Evolutionary conservation across 106 monocot genomes (phyloP).

Genomic region (Allium sativum): DNA sequence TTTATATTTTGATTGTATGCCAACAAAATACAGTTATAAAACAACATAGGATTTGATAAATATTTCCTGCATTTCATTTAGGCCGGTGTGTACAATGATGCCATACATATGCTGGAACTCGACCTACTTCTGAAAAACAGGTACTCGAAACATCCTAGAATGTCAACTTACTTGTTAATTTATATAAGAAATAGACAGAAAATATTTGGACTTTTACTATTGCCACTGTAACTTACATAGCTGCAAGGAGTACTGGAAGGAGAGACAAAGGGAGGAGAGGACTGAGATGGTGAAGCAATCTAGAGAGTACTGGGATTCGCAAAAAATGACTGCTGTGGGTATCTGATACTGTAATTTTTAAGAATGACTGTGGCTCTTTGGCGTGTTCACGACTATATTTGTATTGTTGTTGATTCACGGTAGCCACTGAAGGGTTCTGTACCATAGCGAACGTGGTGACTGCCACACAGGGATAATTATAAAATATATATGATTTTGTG

Average conservation of each 20-base stretch:
- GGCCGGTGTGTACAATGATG: conserved; percentile 37
- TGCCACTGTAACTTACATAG: neutral
- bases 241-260: conserved; percentile 53
- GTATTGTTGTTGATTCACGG: too few species aligned
- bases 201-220: neutral
- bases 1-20: too few species aligned
- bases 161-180: neutral
- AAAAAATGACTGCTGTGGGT: conserved; percentile 37
- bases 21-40: neutral
- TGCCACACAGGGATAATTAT: too few species aligned
- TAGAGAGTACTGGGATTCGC: conserved; percentile 54
- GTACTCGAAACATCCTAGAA: conserved; percentile 9
- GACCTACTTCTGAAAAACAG: conserved; percentile 56
- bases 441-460: too few species aligned
- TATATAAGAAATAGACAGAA: neutral
- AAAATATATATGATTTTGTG: too few species aligned
- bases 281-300: conserved; percentile 56
- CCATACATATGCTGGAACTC: conserved; percentile 56
- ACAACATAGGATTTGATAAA: neutral
- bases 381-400: too few species aligned
- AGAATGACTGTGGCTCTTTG: too few species aligned
- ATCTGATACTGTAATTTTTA: neutral
- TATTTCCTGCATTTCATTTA: conserved; percentile 9
- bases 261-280: conserved; percentile 46
- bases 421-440: too few species aligned